These are phyloP conservation scores for Phytophthora capsici DNA, from an alignment of 352 stramenopile genomes.

Conservation along the genomic window DNA sequence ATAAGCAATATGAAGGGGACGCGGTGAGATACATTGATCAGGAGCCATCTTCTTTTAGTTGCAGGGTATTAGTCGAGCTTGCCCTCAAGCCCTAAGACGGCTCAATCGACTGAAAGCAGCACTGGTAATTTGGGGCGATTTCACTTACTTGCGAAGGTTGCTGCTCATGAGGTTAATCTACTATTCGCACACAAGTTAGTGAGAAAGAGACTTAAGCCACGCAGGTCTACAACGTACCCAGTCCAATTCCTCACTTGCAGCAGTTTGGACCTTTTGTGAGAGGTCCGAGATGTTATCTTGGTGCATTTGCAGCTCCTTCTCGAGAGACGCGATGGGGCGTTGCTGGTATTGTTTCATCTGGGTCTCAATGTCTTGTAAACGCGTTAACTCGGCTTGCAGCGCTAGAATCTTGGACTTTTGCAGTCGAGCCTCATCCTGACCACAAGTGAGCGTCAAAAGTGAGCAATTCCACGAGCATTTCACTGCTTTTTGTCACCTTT, in stretches of 20 bases:
- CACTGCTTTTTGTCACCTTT: constrained; percentile 19
- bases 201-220: background rate
- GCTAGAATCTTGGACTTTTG: constrained; percentile 26
- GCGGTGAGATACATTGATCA: too few species aligned
- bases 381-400: constrained; percentile 26
- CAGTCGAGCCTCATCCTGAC: constrained; percentile 26
- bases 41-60: too few species aligned
- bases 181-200: background rate
- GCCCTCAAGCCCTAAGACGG: too few species aligned
- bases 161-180: constrained; percentile 24
- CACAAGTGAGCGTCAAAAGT: background rate
- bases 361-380: constrained; percentile 21
- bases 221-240: constrained; percentile 15
- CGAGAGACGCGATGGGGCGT: constrained; percentile 28
- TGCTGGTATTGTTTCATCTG: constrained; percentile 27
- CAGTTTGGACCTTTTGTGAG: constrained; percentile 14
- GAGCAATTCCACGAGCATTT: background rate
- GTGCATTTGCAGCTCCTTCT: constrained; percentile 24
- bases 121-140: too few species aligned
- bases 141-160: constrained; percentile 9
- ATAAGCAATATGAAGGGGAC: too few species aligned
- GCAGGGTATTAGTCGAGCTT: too few species aligned
- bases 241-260: constrained; percentile 29
- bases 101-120: too few species aligned
- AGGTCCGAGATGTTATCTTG: constrained; percentile 27